Base-by-base conservation (phyloP, 352 stramenopile species). In the Bremia lactucae region DNA sequence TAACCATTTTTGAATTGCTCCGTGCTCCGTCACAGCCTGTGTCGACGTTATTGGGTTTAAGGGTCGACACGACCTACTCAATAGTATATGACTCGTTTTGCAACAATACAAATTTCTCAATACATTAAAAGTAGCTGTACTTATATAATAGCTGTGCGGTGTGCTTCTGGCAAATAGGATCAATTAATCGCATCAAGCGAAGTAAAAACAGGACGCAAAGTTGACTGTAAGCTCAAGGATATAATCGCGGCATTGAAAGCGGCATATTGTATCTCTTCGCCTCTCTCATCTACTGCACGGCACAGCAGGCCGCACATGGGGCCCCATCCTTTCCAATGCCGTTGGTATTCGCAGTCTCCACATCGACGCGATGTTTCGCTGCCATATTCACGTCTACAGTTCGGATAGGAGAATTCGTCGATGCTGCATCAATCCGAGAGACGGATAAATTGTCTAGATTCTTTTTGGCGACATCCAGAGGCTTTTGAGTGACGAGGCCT, bases 401-500 rank as follows among this genome's bases (percentile, higher is more conserved):
- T 33, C 40, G 68, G 11, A 42, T 59, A 3, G 49, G 55, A n/a
- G 46, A 28, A 35, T 41, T 33, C 34, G 40, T 28, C 13, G 33
- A n/a, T 35, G 31, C 22, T 29, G 37, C 23, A 47, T 72, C 53
- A 52, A 67, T 58, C 36, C 68, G 52, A 2, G 65, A 42, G 11
- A 61, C 54, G 21, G 62, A 52, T 11, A 63, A 61, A 34, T 59
- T 65, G 20, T 46, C 49, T 15, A 66, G 44, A 37, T 62, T 65
- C 24, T 68, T 45, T 41, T 60, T 67, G 35, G 37, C 68, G 19
- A 73, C 57, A 21, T 74, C 68, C 22, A 73, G 71, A 4, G 75
- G 83, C 42, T 87, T 87, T 52, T 87, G 77, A 22, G 72, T 85
- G 21, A 92, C 77, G 2, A 90, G 58, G 31, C 72, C 71, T 2